Evolutionary conservation across 1,139 yeast species (phyloP), one percentile per base, ranked within the genome.

Genomic region (Hyphopichia wangnamkhiaoensis): DNA sequence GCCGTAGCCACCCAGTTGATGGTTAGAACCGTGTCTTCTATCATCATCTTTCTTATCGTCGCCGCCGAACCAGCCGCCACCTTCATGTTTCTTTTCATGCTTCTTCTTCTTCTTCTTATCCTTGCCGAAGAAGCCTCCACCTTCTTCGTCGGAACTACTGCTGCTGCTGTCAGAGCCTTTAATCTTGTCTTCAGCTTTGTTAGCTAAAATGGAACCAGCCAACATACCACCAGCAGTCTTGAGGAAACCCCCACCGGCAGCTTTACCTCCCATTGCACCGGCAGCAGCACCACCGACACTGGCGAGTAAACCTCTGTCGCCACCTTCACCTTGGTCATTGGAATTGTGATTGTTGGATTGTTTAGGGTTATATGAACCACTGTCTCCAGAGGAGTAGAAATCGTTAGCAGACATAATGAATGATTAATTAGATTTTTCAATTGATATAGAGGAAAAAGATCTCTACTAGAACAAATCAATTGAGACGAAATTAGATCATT

Each of bases 201-300:
- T 74, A 38, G 82, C 85, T 30, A 73, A 77, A 52, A 81, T 50
- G 29, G 80, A 84, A 56, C 87, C 87, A 17, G 72, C 74, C 42
- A 79, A 61, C n/a, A n/a, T n/a, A 37, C 76, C 72, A 39, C 82
- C 81, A 29, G 80, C 52, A 15, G 70, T 73, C 13, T 24, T 17
- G 23, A 77, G 66, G 61, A 79, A 84, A 38, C 63, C 56, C 32
- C 67, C 65, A 16, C 74, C 64, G 16, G 70, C 37, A 48, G 71
- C 63, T 37, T 63, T 53, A 41, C 80, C 79, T 50, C 77, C 77
- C 46, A 59, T 65, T 18, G 79, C 82, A 54, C 85, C 85, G 35
- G 79, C 80, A 37, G 75, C 74, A 46, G 82, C 85, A 48, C 87
- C 87, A 13, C 72, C 71, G 29, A 80, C 58, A 13, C 80, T 69